These are phyloP conservation scores for Penicillium cataractarum DNA, from an alignment of 495 filamentous ascomycete species.

Conservation along the genomic window DNA sequence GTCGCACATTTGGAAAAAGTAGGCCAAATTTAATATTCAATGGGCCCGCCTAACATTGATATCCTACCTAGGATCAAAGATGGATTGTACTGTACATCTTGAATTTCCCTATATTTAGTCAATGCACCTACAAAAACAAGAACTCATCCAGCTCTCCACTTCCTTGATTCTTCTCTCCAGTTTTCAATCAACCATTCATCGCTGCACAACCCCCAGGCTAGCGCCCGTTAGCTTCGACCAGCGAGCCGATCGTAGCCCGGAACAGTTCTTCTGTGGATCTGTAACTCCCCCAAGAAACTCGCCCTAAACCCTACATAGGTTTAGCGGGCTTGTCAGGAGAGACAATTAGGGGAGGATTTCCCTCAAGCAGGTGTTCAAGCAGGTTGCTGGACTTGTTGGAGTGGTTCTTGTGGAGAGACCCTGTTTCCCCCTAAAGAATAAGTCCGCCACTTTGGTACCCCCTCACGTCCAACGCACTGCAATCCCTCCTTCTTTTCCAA, in stretches of 20 bases:
- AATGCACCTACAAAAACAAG: neutral
- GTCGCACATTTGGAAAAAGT: neutral
- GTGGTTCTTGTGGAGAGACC: too few relatives aligned
- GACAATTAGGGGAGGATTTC: conserved; percentile 21
- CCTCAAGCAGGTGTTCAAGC: neutral
- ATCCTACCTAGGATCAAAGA: neutral
- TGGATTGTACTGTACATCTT: too few relatives aligned
- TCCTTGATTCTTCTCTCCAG: conserved; percentile 7
- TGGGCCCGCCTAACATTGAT: neutral
- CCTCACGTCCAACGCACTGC: conserved; percentile 13
- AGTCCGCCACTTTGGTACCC: conserved; percentile 19
- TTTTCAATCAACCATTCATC: neutral
- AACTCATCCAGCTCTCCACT: neutral
- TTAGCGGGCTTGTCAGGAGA: conserved; percentile 12
- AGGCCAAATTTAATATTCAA: neutral
- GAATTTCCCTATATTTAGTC: neutral
- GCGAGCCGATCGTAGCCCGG: conserved; percentile 16
- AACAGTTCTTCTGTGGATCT: conserved; percentile 9
- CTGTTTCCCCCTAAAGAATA: neutral
- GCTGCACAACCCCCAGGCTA: neutral
- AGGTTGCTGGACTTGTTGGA: neutral
- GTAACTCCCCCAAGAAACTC: neutral
- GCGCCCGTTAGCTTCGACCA: conserved; percentile 2
- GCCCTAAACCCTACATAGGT: conserved; percentile 1
- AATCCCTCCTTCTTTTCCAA: conserved; percentile 24